Percentiles rank a stretch among this genome's conserved stretches.
Evolutionary conservation across 345 rosid species (phyloP).

Genomic region (Salix purpurea): DNA sequence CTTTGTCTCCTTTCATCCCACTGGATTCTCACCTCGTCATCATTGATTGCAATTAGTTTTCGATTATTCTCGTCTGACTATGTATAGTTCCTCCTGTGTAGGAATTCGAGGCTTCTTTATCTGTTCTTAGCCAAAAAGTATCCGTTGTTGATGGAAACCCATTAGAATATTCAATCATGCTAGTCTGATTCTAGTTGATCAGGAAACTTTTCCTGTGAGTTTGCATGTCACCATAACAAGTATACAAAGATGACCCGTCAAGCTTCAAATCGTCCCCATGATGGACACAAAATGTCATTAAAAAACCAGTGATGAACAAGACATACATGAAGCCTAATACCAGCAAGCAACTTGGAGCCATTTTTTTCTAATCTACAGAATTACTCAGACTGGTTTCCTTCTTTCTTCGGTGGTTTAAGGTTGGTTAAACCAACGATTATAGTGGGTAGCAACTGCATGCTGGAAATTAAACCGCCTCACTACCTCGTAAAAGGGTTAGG

Average conservation of each 20-base stretch:
- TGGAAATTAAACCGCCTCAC: constrained; percentile 1
- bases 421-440: not conserved
- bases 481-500: not conserved
- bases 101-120: constrained; percentile 20
- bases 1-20: constrained; percentile 21
- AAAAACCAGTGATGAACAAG: not conserved
- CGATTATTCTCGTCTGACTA: constrained; percentile 17
- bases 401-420: not conserved
- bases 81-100: constrained; percentile 10
- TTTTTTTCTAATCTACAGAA: not conserved
- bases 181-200: not conserved
- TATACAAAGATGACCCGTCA: not conserved
- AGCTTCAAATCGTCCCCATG: not conserved
- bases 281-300: not conserved
- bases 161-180: not conserved
- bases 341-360: not conserved
- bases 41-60: constrained; percentile 7
- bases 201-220: constrained; percentile 8
- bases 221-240: not conserved
- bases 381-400: not conserved
- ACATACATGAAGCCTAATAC: not conserved
- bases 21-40: constrained; percentile 28
- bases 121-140: constrained; percentile 22
- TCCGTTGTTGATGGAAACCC: constrained; percentile 21
- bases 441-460: constrained; percentile 16